Percentiles rank a stretch among this genome's conserved stretches.
phyloP scores from a whole-genome alignment of 306 rosid species.

The Cucumis hystrix region DNA sequence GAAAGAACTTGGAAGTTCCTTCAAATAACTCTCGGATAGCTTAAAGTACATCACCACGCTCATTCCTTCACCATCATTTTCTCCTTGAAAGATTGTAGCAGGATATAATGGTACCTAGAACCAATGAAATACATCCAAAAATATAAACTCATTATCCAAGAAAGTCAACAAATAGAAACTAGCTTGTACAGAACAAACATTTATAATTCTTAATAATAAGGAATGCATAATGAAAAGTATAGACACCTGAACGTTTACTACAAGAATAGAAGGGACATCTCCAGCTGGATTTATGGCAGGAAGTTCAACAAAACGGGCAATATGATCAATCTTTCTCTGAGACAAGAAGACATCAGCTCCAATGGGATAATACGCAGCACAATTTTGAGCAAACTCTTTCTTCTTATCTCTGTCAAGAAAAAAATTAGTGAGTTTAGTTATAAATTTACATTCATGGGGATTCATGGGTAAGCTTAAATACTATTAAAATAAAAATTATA shows the following conservation, averaged over 20 bases:
- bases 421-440: not conserved
- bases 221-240: not conserved
- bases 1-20: constrained; percentile 61
- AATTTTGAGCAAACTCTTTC: constrained; percentile 65
- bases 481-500: not conserved
- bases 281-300: constrained; percentile 47
- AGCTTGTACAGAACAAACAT: not conserved
- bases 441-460: not conserved
- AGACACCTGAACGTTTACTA: constrained; percentile 79
- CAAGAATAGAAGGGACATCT: constrained; percentile 71
- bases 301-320: constrained; percentile 88
- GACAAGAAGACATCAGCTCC: constrained; percentile 77
- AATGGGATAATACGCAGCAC: constrained; percentile 75
- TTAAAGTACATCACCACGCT: constrained; percentile 76
- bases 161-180: not conserved
- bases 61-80: constrained; percentile 96
- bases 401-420: constrained; percentile 72
- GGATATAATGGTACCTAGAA: constrained; percentile 82
- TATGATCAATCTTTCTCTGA: constrained; percentile 67
- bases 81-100: constrained; percentile 67
- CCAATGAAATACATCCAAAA: not conserved
- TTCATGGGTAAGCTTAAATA: not conserved
- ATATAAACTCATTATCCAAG: not conserved
- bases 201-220: not conserved
- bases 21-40: constrained; percentile 60